These are phyloP conservation scores for Flueggea neowawraea DNA, from an alignment of 441 rosid genomes.

Conservation along the genomic window DNA sequence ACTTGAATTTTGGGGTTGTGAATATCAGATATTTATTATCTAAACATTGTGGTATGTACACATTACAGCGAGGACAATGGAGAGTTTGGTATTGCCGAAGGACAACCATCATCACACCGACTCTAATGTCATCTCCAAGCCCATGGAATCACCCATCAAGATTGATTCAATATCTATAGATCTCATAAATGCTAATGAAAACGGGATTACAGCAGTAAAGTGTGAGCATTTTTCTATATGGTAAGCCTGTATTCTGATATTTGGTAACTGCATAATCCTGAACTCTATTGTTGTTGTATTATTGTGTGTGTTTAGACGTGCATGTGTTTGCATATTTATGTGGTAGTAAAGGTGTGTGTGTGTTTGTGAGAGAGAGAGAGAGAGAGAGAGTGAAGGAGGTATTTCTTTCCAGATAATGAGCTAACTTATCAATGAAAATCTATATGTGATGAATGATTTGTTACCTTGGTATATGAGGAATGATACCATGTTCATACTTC, in stretches of 20 bases:
- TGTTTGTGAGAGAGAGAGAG: too few species aligned
- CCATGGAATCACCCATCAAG: slow-evolving; percentile 52
- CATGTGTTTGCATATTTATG: too few species aligned
- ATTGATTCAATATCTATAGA: slow-evolving; percentile 71
- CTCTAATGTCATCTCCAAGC: slow-evolving; percentile 30
- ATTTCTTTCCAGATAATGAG: too few species aligned
- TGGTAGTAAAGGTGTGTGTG: too few species aligned
- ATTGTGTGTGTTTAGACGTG: too few species aligned
- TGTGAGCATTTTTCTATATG: slow-evolving; percentile 87
- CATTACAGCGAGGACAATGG: slow-evolving; percentile 28
- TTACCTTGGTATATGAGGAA: background rate
- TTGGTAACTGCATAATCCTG: background rate
- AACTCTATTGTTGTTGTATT: too few species aligned
- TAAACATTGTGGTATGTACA: slow-evolving; percentile 17
- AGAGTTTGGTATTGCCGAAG: slow-evolving; percentile 13
- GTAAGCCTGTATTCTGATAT: slow-evolving; percentile 37
- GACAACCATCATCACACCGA: slow-evolving; percentile 28
- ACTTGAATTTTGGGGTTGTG: slow-evolving; percentile 10
- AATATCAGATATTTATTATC: slow-evolving; percentile 16
- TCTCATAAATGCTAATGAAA: slow-evolving; percentile 41
- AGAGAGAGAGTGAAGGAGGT: too few species aligned
- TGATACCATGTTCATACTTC: too few species aligned
- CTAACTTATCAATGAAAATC: too few species aligned
- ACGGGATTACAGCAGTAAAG: slow-evolving; percentile 23
- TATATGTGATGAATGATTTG: too few species aligned